Percentiles rank a stretch among this genome's conserved stretches.
These are phyloP conservation scores for Nakaseomyces glabratus DNA, from an alignment of 1,139 yeast species.

Conservation along the genomic window DNA sequence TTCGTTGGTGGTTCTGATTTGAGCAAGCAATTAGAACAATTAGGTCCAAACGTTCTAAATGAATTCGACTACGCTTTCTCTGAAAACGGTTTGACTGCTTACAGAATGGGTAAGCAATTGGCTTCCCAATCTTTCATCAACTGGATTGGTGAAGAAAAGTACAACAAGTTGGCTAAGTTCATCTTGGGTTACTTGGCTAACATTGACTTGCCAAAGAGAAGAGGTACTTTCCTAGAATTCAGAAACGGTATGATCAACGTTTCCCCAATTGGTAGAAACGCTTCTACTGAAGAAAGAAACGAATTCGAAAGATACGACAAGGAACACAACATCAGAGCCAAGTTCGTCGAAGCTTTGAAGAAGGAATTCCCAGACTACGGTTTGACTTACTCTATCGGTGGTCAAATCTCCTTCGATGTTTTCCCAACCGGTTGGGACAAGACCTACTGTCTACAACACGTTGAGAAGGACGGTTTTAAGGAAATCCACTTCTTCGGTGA, in stretches of 20 bases:
- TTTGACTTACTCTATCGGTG: constrained; percentile 95
- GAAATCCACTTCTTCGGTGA: constrained; percentile 97
- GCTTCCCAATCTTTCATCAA: constrained; percentile 88
- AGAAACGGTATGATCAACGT: constrained; percentile 99
- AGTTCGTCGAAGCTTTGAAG: constrained; percentile 74
- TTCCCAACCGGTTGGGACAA: constrained; percentile 99
- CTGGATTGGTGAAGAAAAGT: constrained; percentile 94
- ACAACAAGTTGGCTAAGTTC: constrained; percentile 80
- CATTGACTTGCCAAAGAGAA: constrained; percentile 82
- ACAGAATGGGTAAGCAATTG: constrained; percentile 76
- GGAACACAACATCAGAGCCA: constrained; percentile 67
- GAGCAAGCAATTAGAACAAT: constrained; percentile 89
- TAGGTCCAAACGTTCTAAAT: constrained; percentile 66
- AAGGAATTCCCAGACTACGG: constrained; percentile 73
- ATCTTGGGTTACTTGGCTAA: constrained; percentile 76
- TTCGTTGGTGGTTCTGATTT: constrained; percentile 98
- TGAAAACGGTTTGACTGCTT: constrained; percentile 97
- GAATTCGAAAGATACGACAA: constrained; percentile 83
- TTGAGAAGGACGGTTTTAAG: constrained; percentile 72
- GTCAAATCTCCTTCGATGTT: constrained; percentile 97
- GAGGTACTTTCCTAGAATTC: constrained; percentile 97
- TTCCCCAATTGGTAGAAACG: constrained; percentile 97
- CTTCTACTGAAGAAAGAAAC: constrained; percentile 84
- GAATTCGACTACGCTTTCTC: constrained; percentile 94
- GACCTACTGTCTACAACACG: constrained; percentile 94